These are phyloP conservation scores for Candida germanica DNA, from an alignment of 805 yeast genomes.

Conservation along the genomic window DNA sequence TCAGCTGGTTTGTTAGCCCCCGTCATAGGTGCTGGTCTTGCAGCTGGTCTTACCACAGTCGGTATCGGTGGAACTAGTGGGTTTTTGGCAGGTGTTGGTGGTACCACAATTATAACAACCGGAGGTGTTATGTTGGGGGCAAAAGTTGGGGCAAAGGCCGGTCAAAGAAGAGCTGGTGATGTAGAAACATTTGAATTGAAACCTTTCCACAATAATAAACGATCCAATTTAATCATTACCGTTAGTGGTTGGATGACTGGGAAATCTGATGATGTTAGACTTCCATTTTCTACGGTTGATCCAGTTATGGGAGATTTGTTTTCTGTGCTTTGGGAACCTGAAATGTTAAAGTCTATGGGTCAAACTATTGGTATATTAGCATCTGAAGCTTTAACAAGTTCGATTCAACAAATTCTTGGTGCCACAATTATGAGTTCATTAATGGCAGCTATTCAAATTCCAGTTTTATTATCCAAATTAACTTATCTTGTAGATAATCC, in stretches of 20 bases:
- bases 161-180: constrained; percentile 82
- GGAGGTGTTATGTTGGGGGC: constrained; percentile 93
- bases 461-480: constrained; percentile 85
- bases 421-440: constrained; percentile 84
- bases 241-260: constrained; percentile 98
- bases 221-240: constrained; percentile 83
- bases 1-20: constrained; percentile 97
- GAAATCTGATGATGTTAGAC: constrained; percentile 88
- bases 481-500: constrained; percentile 92
- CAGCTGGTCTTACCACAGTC: constrained; percentile 92
- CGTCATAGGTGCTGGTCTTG: constrained; percentile 96
- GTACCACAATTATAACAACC: constrained; percentile 89
- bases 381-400: constrained; percentile 86
- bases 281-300: constrained; percentile 94
- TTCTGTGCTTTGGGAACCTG: constrained; percentile 96
- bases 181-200: constrained; percentile 92
- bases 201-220: constrained; percentile 86
- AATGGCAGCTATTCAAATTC: constrained; percentile 90
- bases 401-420: constrained; percentile 93
- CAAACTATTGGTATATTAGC: constrained; percentile 93
- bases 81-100: constrained; percentile 94
- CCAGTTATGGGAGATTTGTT: constrained; percentile 97
- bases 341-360: constrained; percentile 92
- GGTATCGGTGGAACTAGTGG: constrained; percentile 94
- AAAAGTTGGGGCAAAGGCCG: constrained; percentile 79